Base-by-base conservation (phyloP, 202 grass and related monocot genomes). In the Saccharum hybrid region DNA sequence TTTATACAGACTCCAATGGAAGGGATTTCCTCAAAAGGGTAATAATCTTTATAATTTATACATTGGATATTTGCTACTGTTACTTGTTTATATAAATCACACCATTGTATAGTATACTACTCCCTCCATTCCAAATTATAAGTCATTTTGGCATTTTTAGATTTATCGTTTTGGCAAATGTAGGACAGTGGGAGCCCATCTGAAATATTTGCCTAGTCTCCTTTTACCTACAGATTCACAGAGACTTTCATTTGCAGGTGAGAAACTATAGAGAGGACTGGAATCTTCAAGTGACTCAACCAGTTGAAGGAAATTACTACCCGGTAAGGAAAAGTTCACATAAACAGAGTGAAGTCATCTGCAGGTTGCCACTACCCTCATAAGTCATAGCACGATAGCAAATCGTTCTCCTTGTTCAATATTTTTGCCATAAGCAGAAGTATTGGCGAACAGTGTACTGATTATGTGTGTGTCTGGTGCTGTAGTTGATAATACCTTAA, bases 21-120 rank as follows among this genome's bases (percentile, higher is more conserved):
- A 91, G 92, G 78, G 94, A 97, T 89, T 97, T 97, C 76, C 76
- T 97, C 70, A 93, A 92, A 90, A 90, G 94, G 92, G 94, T 94
- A 88, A 63, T 40, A 31, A 72, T 68, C 57, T 23, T 61, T 61
- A 16, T 77, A 74, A 67, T 68, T 71, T 78, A 54, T 81, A n/a
- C 41, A 56, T 76, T 40, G 12, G 1, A 51, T 79, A 63, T 68
- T 61, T 19, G 8, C 6, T 74, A 31, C 6, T 38, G 21, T 59
- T 67, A 48, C 26, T 26, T 26, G 26, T 2, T 56, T 34, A 1
- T 26, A 12, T 21, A 68, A 46, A 68, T 14, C 14, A 86, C 49
- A 12, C 7, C 28, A 28, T 2, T 28, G 28, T 28, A 28, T 28
- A 28, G 28, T 28, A 28, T 8, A 68, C 68, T 34, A 51, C 48